A percentile compares a stretch with the other conserved stretches of the same genome.
Conservation (phyloP, 2,329 filamentous ascomycete genomes). For the Trichoderma afroharzianum region DNA sequence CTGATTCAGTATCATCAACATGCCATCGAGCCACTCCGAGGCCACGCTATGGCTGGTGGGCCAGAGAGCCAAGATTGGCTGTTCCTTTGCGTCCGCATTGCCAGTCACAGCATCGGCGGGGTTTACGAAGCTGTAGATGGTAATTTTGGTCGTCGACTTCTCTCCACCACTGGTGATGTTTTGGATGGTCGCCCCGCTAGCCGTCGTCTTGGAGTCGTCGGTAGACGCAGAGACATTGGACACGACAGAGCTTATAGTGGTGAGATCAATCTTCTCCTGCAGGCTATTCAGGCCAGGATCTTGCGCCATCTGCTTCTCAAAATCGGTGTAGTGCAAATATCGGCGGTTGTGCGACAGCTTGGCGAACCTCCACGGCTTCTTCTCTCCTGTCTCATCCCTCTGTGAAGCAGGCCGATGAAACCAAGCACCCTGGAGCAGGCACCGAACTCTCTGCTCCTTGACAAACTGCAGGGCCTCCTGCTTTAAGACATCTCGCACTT, state of each 20-base stretch:
- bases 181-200: constrained; percentile 42
- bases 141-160: constrained; percentile 76
- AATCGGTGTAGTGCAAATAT: constrained; percentile 87
- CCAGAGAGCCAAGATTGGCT: constrained; percentile 75
- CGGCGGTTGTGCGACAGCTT: constrained; percentile 87
- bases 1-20: constrained; percentile 93
- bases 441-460: constrained; percentile 92
- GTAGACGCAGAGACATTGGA: constrained; percentile 78
- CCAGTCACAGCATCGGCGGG: constrained; percentile 36
- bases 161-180: constrained; percentile 28
- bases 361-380: constrained; percentile 73
- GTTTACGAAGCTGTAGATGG: constrained; percentile 71
- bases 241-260: constrained; percentile 84
- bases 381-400: constrained; percentile 36
- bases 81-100: constrained; percentile 51
- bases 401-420: constrained; percentile 55
- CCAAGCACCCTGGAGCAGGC: constrained; percentile 85
- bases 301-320: constrained; percentile 59
- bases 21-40: constrained; percentile 93
- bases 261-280: constrained; percentile 79
- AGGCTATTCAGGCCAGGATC: constrained; percentile 72
- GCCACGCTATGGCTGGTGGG: constrained; percentile 77
- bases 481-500: constrained; percentile 87
- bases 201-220: constrained; percentile 45
- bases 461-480: constrained; percentile 93